These are phyloP conservation scores for Alternaria sp. DNA, from an alignment of 2,329 filamentous ascomycete species.

Conservation along the genomic window DNA sequence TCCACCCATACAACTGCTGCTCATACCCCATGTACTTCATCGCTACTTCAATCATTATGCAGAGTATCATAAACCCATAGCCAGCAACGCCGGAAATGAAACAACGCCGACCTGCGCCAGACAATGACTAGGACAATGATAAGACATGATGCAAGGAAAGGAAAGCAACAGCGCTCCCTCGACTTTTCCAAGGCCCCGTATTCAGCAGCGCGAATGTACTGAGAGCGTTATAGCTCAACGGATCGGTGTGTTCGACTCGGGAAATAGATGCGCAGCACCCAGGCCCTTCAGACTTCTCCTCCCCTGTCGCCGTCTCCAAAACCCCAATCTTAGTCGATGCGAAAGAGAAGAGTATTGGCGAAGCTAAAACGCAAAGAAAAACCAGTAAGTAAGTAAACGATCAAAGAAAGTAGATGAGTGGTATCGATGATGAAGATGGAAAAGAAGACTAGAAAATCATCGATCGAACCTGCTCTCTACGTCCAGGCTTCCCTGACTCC, in stretches of 20 bases:
- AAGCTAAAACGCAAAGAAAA: constrained; percentile 39
- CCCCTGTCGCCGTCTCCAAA: constrained; percentile 23
- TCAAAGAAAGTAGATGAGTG: constrained; percentile 26
- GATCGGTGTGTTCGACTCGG: constrained; percentile 2
- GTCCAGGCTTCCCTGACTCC: constrained; percentile 35
- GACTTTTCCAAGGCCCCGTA: background rate
- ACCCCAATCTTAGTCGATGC: constrained; percentile 35
- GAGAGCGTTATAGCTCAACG: constrained; percentile 6
- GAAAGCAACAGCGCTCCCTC: background rate
- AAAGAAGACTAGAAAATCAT: constrained; percentile 51
- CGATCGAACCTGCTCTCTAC: constrained; percentile 53
- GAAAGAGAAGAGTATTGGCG: constrained; percentile 29
- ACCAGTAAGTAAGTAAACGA: constrained; percentile 39
- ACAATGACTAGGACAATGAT: constrained; percentile 20
- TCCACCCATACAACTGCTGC: constrained; percentile 15
- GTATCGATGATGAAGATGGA: constrained; percentile 38
- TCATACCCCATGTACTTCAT: constrained; percentile 14
- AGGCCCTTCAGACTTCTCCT: constrained; percentile 16
- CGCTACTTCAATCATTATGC: constrained; percentile 39
- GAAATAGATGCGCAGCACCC: constrained; percentile 32
- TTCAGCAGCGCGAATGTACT: background rate
- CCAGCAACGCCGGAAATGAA: constrained; percentile 17
- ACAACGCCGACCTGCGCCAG: constrained; percentile 14
- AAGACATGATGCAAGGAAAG: constrained; percentile 7
- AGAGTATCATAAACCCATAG: constrained; percentile 30